Base-by-base conservation (phyloP, 148 eudicot genomes). In the Arctostaphylos glauca region DNA sequence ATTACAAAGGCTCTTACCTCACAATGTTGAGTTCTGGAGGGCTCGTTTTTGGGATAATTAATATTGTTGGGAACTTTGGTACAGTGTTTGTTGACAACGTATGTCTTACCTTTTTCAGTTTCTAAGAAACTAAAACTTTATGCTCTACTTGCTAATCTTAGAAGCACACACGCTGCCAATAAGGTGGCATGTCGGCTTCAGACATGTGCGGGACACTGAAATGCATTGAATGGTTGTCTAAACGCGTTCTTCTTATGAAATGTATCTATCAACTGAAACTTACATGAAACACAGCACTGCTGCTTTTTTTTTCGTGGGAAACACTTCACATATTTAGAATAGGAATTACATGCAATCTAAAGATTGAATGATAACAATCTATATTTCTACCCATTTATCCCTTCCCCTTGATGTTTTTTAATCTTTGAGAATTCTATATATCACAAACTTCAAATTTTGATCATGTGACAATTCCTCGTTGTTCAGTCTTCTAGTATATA, bases 31-130 rank as follows among this genome's bases (percentile, higher is more conserved):
- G 99, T 77, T 94, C 98, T 9, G 95, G 95, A 55, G 98, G 99
- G 7, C 85, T 96, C 48, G 89, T 96, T 54, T 96, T 96, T 25
- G 99, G 99, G 83, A 92, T 96, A 60, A 96, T 96, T 80, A 96
- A 96, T 86, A 90, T 96, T 78, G 93, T 92, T 62, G 99, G 99
- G 52, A 96, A 96, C 79, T 96, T 96, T 77, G 99, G 98, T 25
- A 96, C 99, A 5, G 98, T 96, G 77, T 96, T 96, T 52, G 99
- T 96, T 14, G 99, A 96, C 84, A 96, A 96, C 76, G 99, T 96
- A 88, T 75, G 95, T 87, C 49, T 60, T 75, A n/a, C 41, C 12
- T 9, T 48, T n/a, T 50, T 74, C 53, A 74, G 19, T 48, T 12
- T 13, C 44, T n/a, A 14, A 53, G 43, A 9, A 41, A 55, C 49